phyloP scores from a whole-genome alignment of 495 filamentous ascomycete genomes.

The Evernia prunastri region DNA sequence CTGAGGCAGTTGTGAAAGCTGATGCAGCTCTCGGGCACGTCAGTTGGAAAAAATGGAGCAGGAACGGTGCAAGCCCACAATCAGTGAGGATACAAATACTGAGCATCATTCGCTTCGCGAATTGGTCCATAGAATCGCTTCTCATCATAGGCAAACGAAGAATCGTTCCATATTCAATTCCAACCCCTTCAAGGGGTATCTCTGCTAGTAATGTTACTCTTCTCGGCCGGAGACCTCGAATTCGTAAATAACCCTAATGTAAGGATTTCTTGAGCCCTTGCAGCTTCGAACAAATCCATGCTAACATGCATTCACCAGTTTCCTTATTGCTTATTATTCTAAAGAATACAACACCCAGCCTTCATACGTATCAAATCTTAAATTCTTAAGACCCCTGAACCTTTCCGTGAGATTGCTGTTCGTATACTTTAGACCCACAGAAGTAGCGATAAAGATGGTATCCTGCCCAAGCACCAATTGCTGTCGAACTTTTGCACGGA shows the following conservation, averaged over 20 bases:
- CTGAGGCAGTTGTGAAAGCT: background rate
- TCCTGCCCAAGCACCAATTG: background rate
- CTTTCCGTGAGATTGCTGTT: background rate
- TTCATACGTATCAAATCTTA: background rate
- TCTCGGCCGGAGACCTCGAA: background rate
- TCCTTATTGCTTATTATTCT: background rate
- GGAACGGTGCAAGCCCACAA: background rate
- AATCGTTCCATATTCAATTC: background rate
- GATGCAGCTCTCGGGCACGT: background rate
- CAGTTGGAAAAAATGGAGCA: background rate
- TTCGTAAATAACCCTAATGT: background rate
- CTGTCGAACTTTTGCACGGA: background rate
- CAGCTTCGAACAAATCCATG: background rate
- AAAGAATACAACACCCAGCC: background rate
- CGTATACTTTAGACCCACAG: background rate
- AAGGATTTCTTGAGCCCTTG: background rate
- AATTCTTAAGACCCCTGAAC: background rate
- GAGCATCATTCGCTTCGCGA: background rate
- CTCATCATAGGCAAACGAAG: background rate
- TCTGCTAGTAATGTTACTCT: background rate
- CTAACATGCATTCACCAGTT: background rate
- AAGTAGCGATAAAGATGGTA: background rate
- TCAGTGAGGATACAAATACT: background rate
- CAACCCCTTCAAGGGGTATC: background rate
- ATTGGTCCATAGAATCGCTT: background rate